Percentiles rank a stretch among this genome's conserved stretches.
These are phyloP conservation scores for Candida jianshihensis DNA, from an alignment of 805 yeast genomes.

Conservation along the genomic window DNA sequence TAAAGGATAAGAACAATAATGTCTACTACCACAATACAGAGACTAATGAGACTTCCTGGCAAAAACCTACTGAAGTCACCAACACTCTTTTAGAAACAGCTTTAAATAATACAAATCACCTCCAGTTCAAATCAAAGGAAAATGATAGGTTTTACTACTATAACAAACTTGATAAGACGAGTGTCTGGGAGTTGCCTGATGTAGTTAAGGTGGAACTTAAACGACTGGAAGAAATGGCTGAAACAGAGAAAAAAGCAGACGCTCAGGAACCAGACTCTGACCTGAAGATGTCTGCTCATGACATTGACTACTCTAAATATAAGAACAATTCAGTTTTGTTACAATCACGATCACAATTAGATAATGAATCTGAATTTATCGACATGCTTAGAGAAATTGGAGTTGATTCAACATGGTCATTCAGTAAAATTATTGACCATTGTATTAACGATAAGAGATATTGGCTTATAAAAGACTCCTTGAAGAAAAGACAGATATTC, in stretches of 20 bases:
- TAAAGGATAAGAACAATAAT: constrained; percentile 57
- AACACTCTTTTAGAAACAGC: constrained; percentile 34
- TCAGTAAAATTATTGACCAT: constrained; percentile 52
- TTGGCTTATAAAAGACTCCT: constrained; percentile 59
- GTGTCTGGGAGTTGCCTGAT: constrained; percentile 77
- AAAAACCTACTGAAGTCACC: constrained; percentile 53
- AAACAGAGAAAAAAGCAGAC: constrained; percentile 4
- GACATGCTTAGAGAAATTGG: constrained; percentile 44
- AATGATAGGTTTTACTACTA: constrained; percentile 60
- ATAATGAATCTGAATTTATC: constrained; percentile 39
- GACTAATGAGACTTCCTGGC: constrained; percentile 75
- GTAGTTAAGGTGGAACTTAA: constrained; percentile 29
- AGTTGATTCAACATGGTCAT: constrained; percentile 74
- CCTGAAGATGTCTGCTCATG: background rate
- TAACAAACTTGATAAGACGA: constrained; percentile 53
- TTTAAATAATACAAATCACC: constrained; percentile 49
- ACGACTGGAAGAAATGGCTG: constrained; percentile 16
- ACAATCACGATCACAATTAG: constrained; percentile 15
- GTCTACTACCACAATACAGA: constrained; percentile 61
- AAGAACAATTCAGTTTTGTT: constrained; percentile 6
- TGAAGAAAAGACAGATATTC: constrained; percentile 51
- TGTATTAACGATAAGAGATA: constrained; percentile 56
- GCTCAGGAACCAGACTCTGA: background rate
- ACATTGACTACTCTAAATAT: constrained; percentile 2
- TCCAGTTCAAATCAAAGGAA: constrained; percentile 39